A percentile compares a stretch with the other conserved stretches of the same genome.
Evolutionary conservation across 192 early-diverging fungal species (phyloP).

Genomic region (Borealophlyctis nickersoniae): DNA sequence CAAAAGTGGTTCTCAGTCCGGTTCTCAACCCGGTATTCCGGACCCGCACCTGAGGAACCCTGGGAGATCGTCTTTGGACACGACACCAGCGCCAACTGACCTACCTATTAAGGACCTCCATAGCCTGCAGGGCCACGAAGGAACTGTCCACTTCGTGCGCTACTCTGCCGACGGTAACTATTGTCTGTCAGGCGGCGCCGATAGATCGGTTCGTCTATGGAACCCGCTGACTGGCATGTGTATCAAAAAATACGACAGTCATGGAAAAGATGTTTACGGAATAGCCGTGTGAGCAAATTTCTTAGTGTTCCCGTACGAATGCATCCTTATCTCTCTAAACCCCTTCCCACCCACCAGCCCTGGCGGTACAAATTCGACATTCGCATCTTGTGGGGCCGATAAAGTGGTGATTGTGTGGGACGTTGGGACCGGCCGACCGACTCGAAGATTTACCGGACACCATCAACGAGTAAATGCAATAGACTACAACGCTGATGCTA

Average conservation of each 20-base stretch:
- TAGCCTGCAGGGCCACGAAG: slow-evolving; percentile 69
- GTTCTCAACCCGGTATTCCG: neutral
- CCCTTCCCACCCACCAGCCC: slow-evolving; percentile 8
- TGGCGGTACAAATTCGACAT: slow-evolving; percentile 37
- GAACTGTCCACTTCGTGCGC: slow-evolving; percentile 62
- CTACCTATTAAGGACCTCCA: too few species aligned
- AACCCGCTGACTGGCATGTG: slow-evolving; percentile 59
- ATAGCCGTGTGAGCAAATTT: slow-evolving; percentile 56
- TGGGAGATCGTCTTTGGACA: too few species aligned
- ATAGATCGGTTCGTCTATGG: slow-evolving; percentile 61
- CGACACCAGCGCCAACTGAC: too few species aligned
- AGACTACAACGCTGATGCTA: slow-evolving; percentile 72
- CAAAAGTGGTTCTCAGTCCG: neutral
- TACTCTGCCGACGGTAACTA: slow-evolving; percentile 80
- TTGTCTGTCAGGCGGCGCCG: slow-evolving; percentile 73
- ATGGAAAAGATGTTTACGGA: slow-evolving; percentile 80
- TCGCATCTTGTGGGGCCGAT: slow-evolving; percentile 83
- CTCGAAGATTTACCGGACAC: slow-evolving; percentile 78
- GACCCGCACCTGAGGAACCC: too few species aligned
- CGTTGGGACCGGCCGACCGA: slow-evolving; percentile 65
- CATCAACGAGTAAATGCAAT: slow-evolving; percentile 81
- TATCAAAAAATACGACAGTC: slow-evolving; percentile 78
- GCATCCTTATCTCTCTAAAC: neutral
- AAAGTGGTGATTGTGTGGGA: slow-evolving; percentile 86
- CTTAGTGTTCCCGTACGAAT: slow-evolving; percentile 2